phyloP scores from a whole-genome alignment of 108 stramenopile species.

The Cyclotella kingstonii region DNA sequence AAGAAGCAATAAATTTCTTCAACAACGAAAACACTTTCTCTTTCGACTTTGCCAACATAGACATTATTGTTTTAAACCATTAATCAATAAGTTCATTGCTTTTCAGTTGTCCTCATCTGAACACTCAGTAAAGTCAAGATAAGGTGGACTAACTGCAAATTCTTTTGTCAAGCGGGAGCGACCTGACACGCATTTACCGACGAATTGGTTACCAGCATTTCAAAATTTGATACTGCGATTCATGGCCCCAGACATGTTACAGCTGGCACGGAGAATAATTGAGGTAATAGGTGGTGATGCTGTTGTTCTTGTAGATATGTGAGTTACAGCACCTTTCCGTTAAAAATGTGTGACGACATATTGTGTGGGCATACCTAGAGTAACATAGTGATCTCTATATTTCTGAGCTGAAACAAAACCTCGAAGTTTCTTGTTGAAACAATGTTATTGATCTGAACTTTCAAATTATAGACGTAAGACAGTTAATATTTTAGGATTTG shows the following conservation, averaged over 20 bases:
- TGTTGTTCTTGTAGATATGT: slow-evolving; percentile 9
- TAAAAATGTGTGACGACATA: slow-evolving; percentile 27
- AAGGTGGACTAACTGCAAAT: slow-evolving; percentile 12
- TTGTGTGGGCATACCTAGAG: slow-evolving; percentile 1
- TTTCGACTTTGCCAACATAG: neutral
- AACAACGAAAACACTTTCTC: slow-evolving; percentile 5
- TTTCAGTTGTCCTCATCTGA: neutral
- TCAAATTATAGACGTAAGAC: neutral
- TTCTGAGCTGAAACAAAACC: neutral
- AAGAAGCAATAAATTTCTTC: slow-evolving; percentile 3
- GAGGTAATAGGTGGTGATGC: slow-evolving; percentile 19
- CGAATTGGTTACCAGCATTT: slow-evolving; percentile 25
- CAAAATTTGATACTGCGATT: slow-evolving; percentile 15
- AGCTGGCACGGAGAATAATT: slow-evolving; percentile 21
- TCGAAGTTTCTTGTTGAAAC: slow-evolving; percentile 2
- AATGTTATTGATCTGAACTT: slow-evolving; percentile 7
- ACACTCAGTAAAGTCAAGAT: slow-evolving; percentile 11
- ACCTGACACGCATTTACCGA: slow-evolving; percentile 18
- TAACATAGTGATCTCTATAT: slow-evolving; percentile 2
- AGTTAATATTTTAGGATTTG: neutral
- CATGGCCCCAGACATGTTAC: slow-evolving; percentile 24
- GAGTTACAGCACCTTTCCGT: slow-evolving; percentile 29
- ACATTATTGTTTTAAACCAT: slow-evolving; percentile 9
- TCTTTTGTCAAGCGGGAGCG: slow-evolving; percentile 1
- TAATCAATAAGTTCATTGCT: neutral